Evolutionary conservation across 2,329 filamentous ascomycete genomes (phyloP).

Genomic region (Fusarium tupiense): DNA sequence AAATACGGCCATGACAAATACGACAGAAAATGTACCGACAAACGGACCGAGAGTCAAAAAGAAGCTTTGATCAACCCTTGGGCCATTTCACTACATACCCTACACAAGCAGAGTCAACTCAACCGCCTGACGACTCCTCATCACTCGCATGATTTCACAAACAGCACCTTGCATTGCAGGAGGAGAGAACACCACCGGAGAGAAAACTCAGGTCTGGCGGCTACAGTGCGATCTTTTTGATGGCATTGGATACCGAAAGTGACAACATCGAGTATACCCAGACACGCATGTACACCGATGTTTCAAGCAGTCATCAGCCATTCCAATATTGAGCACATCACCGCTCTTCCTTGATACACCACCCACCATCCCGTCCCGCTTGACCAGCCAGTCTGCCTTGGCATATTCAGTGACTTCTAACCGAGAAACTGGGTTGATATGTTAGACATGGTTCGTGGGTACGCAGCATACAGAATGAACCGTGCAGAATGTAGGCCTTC

Average conservation of each 20-base stretch:
- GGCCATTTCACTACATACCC: not conserved
- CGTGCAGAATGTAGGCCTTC: constrained; percentile 2
- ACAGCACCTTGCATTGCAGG: constrained; percentile 3
- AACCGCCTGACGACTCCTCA: not conserved
- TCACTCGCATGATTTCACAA: not conserved
- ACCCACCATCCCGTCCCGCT: constrained; percentile 16
- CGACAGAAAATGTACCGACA: not conserved
- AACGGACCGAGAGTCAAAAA: not conserved
- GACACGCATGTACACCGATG: constrained; percentile 35
- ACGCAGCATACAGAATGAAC: constrained; percentile 19
- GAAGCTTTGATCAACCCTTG: not conserved
- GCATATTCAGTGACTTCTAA: constrained; percentile 9
- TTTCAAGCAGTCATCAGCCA: constrained; percentile 22
- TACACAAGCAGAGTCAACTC: not conserved
- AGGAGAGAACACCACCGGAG: not conserved
- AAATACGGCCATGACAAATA: not conserved
- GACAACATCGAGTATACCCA: constrained; percentile 20
- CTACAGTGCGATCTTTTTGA: not conserved
- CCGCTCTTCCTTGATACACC: constrained; percentile 9
- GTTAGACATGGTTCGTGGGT: constrained; percentile 10
- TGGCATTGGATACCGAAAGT: constrained; percentile 16
- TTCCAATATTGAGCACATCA: constrained; percentile 3
- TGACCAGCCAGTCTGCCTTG: constrained; percentile 16
- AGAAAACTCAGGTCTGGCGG: constrained; percentile 1
- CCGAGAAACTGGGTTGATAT: constrained; percentile 18